Evolutionary conservation across 1,139 yeast genomes (phyloP), one percentile per base, ranked within the genome.

Genomic region (Meyerozyma sp.): DNA sequence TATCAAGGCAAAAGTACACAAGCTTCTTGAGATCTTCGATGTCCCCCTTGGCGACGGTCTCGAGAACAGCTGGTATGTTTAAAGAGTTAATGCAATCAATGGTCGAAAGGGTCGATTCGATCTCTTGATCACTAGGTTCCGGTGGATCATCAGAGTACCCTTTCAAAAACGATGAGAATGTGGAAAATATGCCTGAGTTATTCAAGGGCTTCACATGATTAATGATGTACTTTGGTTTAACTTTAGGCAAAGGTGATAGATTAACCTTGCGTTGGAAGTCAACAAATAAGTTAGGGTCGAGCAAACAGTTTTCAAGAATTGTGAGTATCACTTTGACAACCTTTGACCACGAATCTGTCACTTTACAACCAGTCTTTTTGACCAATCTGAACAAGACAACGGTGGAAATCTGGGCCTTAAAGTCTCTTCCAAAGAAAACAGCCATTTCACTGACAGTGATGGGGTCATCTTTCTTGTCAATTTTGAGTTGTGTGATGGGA

Each of bases 121-220:
- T 83, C 55, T 91, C 98, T 54, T 86, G 95, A 46, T 86, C 95
- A 1, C 94, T 79, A 4, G 98, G 98, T 59, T 91, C 97, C 7
- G 87, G 84, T 2, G 88, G 83, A 35, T 87, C 95, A 53, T 90
- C 97, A 0, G 85, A 73, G 47, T 84, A 81, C 13, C 97, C 94
- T 52, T 94, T 87, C 62, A 94, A 75, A 56, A 90, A 91, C 0
- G 96, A 89, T 1, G 97, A 90, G 53, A 94, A 83, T 0, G 98
- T 86, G 1, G 96, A 87, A 46, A 94, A 78, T 21, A 94, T 60
- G 2, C 98, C 89, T 8, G 77, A 73, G 34, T 82, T 95, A 54
- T 81, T 85, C 23, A 79, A 73, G 0, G 77, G 73, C 45, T 80
- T 81, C 0, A 79, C 66, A 51, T 87, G 77, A 45, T 79, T 79